These are phyloP conservation scores for Cyclostephanos invisitatus DNA, from an alignment of 108 stramenopile species.

Conservation along the genomic window DNA sequence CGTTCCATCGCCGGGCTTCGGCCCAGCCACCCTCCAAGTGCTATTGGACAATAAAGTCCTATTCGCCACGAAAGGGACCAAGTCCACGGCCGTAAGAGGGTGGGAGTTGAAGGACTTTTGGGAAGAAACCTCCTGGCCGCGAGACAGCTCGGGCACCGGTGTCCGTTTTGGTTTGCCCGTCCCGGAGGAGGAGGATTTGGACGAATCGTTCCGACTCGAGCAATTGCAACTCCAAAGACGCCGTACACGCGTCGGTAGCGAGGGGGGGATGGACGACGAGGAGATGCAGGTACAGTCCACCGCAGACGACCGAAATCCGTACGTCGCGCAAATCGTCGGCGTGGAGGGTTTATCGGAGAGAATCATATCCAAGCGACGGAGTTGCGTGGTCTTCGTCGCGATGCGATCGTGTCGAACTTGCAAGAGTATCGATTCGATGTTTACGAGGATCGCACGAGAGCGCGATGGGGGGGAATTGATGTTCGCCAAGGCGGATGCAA, in stretches of 20 bases:
- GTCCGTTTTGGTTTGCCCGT: conserved; percentile 79
- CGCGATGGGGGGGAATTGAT: conserved; percentile 48
- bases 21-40: conserved; percentile 56
- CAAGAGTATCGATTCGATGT: conserved; percentile 60
- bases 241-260: conserved; percentile 18
- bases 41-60: conserved; percentile 65
- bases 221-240: conserved; percentile 16
- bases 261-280: conserved; percentile 33
- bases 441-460: conserved; percentile 69
- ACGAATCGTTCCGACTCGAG: conserved; percentile 45
- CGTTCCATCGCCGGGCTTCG: conserved; percentile 60
- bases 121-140: conserved; percentile 85
- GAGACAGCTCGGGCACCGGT: conserved; percentile 67
- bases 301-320: conserved; percentile 56
- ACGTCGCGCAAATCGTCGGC: conserved; percentile 58
- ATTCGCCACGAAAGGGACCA: conserved; percentile 44
- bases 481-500: conserved; percentile 80
- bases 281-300: conserved; percentile 22
- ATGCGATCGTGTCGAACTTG: conserved; percentile 85
- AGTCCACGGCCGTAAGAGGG: conserved; percentile 35
- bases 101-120: conserved; percentile 77
- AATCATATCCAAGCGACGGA: conserved; percentile 49
- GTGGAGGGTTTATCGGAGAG: conserved; percentile 59
- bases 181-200: conserved; percentile 51
- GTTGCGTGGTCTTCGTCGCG: conserved; percentile 73